Percentiles rank a stretch among this genome's conserved stretches.
Evolutionary conservation across 306 rosid genomes (phyloP).

Genomic region (Cucumis melo): DNA sequence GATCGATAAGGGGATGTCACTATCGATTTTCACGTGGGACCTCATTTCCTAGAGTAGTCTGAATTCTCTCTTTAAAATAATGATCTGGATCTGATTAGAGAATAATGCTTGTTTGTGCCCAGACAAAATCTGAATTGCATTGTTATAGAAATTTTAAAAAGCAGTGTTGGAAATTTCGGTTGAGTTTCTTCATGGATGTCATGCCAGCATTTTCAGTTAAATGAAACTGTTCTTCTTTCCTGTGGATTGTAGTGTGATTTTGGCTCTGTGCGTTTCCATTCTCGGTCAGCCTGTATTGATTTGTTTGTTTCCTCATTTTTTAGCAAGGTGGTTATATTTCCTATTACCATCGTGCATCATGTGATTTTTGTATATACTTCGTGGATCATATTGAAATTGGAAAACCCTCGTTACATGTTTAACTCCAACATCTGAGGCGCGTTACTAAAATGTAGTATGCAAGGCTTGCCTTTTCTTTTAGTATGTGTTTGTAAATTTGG

Average conservation of each 20-base stretch:
- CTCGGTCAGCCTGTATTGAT: background rate
- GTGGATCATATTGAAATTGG: background rate
- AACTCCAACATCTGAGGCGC: background rate
- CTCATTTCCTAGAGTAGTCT: background rate
- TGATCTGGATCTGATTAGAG: background rate
- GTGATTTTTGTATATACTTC: background rate
- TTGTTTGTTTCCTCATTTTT: background rate
- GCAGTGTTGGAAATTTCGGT: background rate
- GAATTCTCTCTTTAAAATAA: background rate
- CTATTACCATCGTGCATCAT: background rate
- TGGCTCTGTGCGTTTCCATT: background rate
- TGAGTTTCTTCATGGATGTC: background rate
- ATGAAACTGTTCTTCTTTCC: background rate
- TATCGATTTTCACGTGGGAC: background rate
- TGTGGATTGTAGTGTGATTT: background rate
- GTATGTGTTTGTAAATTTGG: background rate
- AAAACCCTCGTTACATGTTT: background rate
- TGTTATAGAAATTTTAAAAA: background rate
- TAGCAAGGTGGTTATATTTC: background rate
- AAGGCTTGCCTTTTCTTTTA: background rate
- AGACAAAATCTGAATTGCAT: background rate
- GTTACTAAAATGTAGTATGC: background rate
- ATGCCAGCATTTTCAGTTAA: background rate
- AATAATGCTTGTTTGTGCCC: background rate
- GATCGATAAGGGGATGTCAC: background rate